These are phyloP conservation scores for Caloboletus firmus DNA, from an alignment of 1,284 basidiomycete genomes.

Conservation along the genomic window DNA sequence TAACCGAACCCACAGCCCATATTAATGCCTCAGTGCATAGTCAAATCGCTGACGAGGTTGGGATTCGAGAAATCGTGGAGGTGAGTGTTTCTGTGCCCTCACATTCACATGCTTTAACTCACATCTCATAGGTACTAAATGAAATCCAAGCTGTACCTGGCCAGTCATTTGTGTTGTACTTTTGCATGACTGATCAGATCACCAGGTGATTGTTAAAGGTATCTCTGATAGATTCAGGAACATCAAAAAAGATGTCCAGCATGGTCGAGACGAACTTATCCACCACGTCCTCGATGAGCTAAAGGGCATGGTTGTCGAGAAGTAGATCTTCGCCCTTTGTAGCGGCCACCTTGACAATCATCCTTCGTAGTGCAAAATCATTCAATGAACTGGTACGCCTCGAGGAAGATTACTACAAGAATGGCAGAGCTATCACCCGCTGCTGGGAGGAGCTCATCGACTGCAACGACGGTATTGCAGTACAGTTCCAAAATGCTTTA, in stretches of 20 bases:
- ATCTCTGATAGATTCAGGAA: slow-evolving; percentile 43
- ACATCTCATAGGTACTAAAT: slow-evolving; percentile 25
- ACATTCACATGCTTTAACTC: background rate
- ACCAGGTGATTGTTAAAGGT: slow-evolving; percentile 44
- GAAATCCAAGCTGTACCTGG: slow-evolving; percentile 38
- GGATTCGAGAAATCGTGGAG: slow-evolving; percentile 33
- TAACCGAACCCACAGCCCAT: background rate
- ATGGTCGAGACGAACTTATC: slow-evolving; percentile 42
- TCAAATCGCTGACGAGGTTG: slow-evolving; percentile 10
- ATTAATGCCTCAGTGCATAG: slow-evolving; percentile 1
- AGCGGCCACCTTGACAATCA: slow-evolving; percentile 1
- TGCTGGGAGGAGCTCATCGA: slow-evolving; percentile 39
- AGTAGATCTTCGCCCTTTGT: slow-evolving; percentile 8
- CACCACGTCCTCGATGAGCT: slow-evolving; percentile 44
- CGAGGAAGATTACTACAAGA: slow-evolving; percentile 43
- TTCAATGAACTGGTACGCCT: slow-evolving; percentile 44
- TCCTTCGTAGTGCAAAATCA: slow-evolving; percentile 36
- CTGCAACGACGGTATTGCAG: slow-evolving; percentile 32
- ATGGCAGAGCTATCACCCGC: slow-evolving; percentile 33
- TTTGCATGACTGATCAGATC: slow-evolving; percentile 11
- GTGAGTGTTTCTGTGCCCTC: slow-evolving; percentile 6
- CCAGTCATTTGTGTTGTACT: slow-evolving; percentile 13
- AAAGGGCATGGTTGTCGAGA: slow-evolving; percentile 18
- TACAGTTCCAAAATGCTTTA: slow-evolving; percentile 32
- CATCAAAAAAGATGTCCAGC: slow-evolving; percentile 43